These are phyloP conservation scores for Panicum virgatum DNA, from an alignment of 202 grass and related monocot species.

Conservation along the genomic window DNA sequence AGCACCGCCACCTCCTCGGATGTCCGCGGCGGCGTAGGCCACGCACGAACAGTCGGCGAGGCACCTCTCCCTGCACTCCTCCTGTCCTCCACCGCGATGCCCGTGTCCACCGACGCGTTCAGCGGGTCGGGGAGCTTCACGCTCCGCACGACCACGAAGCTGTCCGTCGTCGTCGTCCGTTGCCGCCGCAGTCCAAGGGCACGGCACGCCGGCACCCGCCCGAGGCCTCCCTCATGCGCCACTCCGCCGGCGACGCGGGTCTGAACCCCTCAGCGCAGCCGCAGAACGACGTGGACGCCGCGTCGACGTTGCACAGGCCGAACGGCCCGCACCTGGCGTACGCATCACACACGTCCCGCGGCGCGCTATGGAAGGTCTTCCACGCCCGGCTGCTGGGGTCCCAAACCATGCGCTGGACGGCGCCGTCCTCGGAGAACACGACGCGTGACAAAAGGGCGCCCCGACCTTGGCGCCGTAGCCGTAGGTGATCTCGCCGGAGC, in stretches of 20 bases:
- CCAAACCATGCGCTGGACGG: constrained; percentile 33
- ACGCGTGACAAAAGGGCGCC: too few species aligned
- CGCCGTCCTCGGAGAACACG: too few species aligned
- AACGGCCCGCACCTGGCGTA: constrained; percentile 38
- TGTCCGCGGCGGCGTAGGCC: constrained; percentile 31
- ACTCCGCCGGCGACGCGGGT: neutral
- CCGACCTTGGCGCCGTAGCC: neutral
- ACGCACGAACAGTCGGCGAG: constrained; percentile 43
- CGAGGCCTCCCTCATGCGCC: neutral
- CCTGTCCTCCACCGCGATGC: neutral
- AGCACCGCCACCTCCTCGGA: neutral
- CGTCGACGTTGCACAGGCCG: neutral
- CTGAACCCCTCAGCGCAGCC: neutral
- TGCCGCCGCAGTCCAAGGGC: neutral
- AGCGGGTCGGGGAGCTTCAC: constrained; percentile 49
- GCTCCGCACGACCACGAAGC: constrained; percentile 8
- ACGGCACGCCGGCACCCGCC: neutral
- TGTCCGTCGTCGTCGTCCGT: neutral
- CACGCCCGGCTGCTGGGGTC: neutral
- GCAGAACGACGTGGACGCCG: constrained; percentile 28
- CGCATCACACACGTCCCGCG: neutral
- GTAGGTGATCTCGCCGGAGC: neutral
- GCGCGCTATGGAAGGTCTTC: neutral
- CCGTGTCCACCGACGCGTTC: neutral
- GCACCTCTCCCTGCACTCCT: constrained; percentile 17